These are phyloP conservation scores for Trichocomaceae sp. DNA, from an alignment of 2,329 filamentous ascomycete genomes.

Conservation along the genomic window DNA sequence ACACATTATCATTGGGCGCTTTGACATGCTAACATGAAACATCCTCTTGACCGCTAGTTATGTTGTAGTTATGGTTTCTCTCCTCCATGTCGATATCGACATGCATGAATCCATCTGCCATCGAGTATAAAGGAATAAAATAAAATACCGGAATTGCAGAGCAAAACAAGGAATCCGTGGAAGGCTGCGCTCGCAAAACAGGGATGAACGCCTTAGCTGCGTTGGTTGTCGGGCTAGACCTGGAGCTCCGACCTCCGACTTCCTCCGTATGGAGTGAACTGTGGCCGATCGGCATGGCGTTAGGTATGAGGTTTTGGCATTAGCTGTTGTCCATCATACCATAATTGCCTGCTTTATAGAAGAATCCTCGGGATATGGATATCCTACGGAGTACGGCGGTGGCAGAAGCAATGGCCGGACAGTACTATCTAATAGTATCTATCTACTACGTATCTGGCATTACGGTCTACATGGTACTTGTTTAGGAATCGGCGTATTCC, in stretches of 20 bases:
- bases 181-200: not conserved
- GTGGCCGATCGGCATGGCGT: not conserved
- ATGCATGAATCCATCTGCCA: no score
- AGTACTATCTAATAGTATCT: no score
- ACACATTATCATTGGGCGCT: not conserved
- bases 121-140: no score
- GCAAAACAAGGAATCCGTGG: not conserved
- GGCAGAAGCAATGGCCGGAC: no score
- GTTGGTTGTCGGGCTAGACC: not conserved
- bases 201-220: conserved; percentile 2
- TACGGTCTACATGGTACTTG: no score
- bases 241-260: not conserved
- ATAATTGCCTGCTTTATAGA: no score
- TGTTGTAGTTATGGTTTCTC: not conserved
- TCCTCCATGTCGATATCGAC: not conserved
- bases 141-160: not conserved
- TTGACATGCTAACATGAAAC: not conserved
- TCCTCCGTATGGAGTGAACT: no score
- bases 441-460: no score
- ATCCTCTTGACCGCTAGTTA: not conserved
- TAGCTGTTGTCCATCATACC: not conserved
- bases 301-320: not conserved
- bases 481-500: not conserved
- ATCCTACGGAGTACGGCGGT: no score
- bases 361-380: no score